Percentiles rank a stretch among this genome's conserved stretches.
Evolutionary conservation across 1,139 yeast species (phyloP).

Genomic region (Lodderomyces elongisporus): DNA sequence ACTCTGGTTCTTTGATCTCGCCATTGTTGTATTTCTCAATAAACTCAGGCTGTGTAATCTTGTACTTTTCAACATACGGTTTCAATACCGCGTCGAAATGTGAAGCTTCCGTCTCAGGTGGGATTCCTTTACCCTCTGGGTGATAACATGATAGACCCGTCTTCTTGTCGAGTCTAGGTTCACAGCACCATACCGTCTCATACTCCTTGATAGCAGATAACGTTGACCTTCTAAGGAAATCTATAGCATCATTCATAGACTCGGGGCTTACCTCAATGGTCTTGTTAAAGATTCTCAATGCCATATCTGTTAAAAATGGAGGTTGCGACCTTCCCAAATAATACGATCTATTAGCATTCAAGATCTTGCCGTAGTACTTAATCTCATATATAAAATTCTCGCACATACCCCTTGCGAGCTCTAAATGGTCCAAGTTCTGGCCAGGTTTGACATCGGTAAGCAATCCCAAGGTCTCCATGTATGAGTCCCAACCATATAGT

Average conservation of each 20-base stretch:
- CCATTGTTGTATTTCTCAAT: constrained; percentile 65
- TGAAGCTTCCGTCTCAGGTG: constrained; percentile 93
- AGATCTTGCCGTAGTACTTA: constrained; percentile 81
- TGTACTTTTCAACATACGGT: constrained; percentile 65
- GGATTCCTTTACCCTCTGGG: constrained; percentile 86
- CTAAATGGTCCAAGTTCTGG: constrained; percentile 37
- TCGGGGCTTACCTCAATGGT: constrained; percentile 43
- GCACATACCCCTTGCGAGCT: constrained; percentile 83
- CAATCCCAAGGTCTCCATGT: constrained; percentile 85
- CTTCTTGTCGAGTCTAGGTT: constrained; percentile 68
- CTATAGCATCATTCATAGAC: constrained; percentile 35
- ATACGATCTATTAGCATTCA: constrained; percentile 92
- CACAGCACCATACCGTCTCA: constrained; percentile 67
- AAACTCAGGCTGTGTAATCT: constrained; percentile 63
- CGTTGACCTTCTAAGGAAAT: constrained; percentile 60
- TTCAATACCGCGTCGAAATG: constrained; percentile 73
- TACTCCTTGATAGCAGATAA: constrained; percentile 87
- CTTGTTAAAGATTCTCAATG: constrained; percentile 62
- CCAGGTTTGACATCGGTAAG: constrained; percentile 53
- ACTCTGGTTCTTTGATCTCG: constrained; percentile 61
- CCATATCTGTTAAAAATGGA: constrained; percentile 96
- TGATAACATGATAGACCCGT: constrained; percentile 88
- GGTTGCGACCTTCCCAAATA: constrained; percentile 94
- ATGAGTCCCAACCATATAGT: constrained; percentile 97
- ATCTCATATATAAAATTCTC: constrained; percentile 91